phyloP scores from a whole-genome alignment of 208 protist genomes.

The Leishmania gerbilli region DNA sequence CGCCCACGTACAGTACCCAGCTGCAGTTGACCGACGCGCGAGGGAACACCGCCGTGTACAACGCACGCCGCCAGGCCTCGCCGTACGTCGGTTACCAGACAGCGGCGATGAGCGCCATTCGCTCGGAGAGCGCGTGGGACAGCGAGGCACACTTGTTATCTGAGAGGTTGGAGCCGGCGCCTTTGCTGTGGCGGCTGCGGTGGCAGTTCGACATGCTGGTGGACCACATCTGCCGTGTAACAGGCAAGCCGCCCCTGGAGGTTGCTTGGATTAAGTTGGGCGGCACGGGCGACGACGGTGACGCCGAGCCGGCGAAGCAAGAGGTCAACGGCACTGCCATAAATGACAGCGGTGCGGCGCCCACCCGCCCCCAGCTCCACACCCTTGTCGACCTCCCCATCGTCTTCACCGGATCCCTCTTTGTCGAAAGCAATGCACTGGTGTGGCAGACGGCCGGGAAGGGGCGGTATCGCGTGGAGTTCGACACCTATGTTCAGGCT shows the following conservation, averaged over 20 bases:
- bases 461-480: conserved; percentile 80
- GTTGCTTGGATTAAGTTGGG: conserved; percentile 31
- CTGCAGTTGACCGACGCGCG: conserved; percentile 20
- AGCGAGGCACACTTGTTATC: conserved; percentile 27
- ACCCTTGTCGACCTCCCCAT: conserved; percentile 11
- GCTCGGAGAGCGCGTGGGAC: conserved; percentile 39
- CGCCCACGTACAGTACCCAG: conserved; percentile 24
- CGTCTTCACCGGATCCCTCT: conserved; percentile 51
- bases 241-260: conserved; percentile 22
- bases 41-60: conserved; percentile 26
- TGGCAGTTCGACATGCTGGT: conserved; percentile 85
- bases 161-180: conserved; percentile 30
- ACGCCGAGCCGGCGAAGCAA: background rate
- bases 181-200: conserved; percentile 72
- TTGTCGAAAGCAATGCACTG: conserved; percentile 32
- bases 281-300: conserved; percentile 4
- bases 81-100: conserved; percentile 58
- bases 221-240: conserved; percentile 39
- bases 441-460: conserved; percentile 66
- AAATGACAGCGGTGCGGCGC: background rate
- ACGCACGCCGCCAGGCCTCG: conserved; percentile 50
- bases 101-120: conserved; percentile 48
- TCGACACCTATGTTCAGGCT: conserved; percentile 83
- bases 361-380: background rate
- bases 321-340: conserved; percentile 4